These are phyloP conservation scores for Puccinia novopanici DNA, from an alignment of 1,284 basidiomycete species.

Conservation along the genomic window DNA sequence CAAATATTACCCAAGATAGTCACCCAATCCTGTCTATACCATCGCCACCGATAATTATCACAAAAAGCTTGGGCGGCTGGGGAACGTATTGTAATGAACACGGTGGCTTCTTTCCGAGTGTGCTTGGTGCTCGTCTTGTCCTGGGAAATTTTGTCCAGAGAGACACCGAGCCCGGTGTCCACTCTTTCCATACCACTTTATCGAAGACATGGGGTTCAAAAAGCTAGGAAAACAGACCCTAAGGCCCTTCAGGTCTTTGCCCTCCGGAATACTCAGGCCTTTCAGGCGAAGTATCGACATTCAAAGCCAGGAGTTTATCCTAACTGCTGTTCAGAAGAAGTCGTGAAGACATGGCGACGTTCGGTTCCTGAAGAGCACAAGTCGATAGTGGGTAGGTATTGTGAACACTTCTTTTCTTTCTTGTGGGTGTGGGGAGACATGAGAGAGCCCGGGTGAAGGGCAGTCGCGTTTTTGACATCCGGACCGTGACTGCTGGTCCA, in stretches of 20 bases:
- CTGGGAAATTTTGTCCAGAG: slow-evolving; percentile 1
- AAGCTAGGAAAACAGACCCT: slow-evolving; percentile 2
- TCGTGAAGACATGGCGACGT: not conserved
- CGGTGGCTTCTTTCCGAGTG: slow-evolving; percentile 1
- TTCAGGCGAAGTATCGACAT: slow-evolving; percentile 21
- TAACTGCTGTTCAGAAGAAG: not conserved
- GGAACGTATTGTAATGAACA: not conserved
- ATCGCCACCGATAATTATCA: not conserved
- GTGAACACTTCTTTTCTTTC: not conserved
- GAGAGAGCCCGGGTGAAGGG: not conserved
- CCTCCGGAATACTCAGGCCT: slow-evolving; percentile 8
- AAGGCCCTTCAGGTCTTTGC: slow-evolving; percentile 17
- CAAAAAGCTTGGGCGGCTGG: not conserved
- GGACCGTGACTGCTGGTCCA: not conserved
- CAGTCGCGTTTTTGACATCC: not conserved
- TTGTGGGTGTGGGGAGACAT: not conserved
- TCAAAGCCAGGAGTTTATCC: not conserved
- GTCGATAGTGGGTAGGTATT: not conserved
- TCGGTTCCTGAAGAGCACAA: not conserved
- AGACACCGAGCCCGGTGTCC: not conserved
- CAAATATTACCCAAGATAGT: not conserved
- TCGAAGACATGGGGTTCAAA: slow-evolving; percentile 2
- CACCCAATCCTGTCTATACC: not conserved
- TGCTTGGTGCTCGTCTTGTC: slow-evolving; percentile 10
- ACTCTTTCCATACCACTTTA: slow-evolving; percentile 27